Conservation (phyloP, 2,329 filamentous ascomycete species). For the Trichoderma sp. region DNA sequence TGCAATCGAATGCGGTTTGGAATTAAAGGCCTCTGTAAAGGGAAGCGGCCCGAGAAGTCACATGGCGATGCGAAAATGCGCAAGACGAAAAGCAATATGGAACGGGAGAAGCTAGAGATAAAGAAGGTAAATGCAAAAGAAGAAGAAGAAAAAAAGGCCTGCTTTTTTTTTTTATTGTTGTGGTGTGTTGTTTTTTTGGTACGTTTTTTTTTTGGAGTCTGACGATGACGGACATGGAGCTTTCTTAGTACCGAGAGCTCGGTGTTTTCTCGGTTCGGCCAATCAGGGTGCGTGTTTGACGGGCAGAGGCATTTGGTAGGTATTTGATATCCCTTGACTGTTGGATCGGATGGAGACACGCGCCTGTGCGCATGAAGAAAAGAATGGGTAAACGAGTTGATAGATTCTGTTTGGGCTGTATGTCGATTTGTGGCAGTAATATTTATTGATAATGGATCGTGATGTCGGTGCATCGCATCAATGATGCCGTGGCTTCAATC, state of each 20-base stretch:
- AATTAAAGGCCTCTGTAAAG: background rate
- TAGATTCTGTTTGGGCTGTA: background rate
- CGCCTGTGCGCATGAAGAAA: background rate
- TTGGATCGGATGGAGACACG: slow-evolving; percentile 8
- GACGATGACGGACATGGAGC: background rate
- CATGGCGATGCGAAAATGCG: background rate
- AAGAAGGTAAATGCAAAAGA: background rate
- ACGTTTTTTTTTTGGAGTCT: background rate
- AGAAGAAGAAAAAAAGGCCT: background rate
- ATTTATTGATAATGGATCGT: background rate
- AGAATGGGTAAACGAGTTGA: background rate
- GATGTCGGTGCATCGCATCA: background rate
- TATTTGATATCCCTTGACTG: slow-evolving; percentile 2
- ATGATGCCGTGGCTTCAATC: background rate
- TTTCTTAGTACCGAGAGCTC: background rate
- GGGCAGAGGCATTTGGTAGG: background rate
- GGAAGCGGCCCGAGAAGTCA: background rate
- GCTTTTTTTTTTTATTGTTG: background rate
- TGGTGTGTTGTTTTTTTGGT: background rate
- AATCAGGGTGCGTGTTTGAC: background rate
- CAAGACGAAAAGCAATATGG: background rate
- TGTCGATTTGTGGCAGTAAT: no score
- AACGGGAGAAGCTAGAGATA: background rate
- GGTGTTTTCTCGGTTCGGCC: background rate
- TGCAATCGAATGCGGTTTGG: background rate